Percentiles rank a stretch among this genome's conserved stretches.
phyloP scores from a whole-genome alignment of 1,284 basidiomycete genomes.

The Agaricales sp. region DNA sequence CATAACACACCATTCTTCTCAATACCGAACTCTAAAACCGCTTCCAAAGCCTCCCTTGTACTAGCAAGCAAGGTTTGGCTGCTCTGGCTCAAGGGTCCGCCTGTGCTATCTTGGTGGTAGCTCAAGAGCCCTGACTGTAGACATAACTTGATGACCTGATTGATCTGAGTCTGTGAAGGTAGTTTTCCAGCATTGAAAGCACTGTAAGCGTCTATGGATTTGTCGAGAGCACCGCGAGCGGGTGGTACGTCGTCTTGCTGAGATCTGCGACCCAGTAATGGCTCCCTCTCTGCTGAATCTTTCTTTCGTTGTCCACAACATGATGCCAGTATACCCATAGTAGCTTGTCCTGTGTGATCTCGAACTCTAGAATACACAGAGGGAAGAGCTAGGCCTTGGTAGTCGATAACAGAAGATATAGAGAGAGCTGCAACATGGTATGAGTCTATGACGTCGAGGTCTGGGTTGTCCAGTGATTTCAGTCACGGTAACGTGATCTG shows the following conservation, averaged over 20 bases:
- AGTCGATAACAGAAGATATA: too few species aligned
- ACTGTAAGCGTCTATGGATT: constrained; percentile 28
- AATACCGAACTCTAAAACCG: constrained; percentile 27
- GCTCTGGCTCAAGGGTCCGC: constrained; percentile 21
- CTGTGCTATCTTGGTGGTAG: constrained; percentile 9
- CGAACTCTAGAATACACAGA: too few species aligned
- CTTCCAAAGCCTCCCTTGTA: constrained; percentile 24
- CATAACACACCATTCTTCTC: constrained; percentile 38
- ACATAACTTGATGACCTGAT: constrained; percentile 19
- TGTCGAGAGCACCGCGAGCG: constrained; percentile 19
- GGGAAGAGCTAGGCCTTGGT: too few species aligned
- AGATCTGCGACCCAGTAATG: too few species aligned
- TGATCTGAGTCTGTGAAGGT: constrained; percentile 35
- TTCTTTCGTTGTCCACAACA: constrained; percentile 1
- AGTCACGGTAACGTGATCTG: too few species aligned
- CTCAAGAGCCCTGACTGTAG: constrained; percentile 25
- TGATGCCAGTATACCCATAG: background rate
- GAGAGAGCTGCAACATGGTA: too few species aligned
- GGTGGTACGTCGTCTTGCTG: constrained; percentile 10
- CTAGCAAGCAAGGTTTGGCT: constrained; percentile 23
- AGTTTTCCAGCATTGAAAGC: constrained; percentile 36
- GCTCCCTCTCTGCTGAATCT: constrained; percentile 14
- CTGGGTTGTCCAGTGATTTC: too few species aligned
- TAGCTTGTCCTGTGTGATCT: background rate
- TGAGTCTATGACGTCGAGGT: too few species aligned